phyloP scores from a whole-genome alignment of 441 rosid genomes.

The Gossypium aridum region DNA sequence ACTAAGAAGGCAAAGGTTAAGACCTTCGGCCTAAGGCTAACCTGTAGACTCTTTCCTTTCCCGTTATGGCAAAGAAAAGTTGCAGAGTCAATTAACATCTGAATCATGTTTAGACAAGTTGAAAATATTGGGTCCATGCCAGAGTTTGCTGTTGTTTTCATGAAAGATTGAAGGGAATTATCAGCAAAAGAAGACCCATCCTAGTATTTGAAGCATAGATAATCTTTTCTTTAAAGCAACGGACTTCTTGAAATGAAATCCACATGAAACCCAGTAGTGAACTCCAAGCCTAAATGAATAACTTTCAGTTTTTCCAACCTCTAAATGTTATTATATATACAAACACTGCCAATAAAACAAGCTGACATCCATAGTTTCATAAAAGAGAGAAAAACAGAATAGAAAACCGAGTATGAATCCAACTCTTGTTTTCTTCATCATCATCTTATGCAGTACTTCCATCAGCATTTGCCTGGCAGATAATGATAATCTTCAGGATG shows the following conservation, averaged over 20 bases:
- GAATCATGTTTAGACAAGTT: not conserved
- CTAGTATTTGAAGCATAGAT: slow-evolving; percentile 10
- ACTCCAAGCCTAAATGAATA: slow-evolving; percentile 37
- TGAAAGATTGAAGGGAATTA: slow-evolving; percentile 14
- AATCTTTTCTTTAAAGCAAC: slow-evolving; percentile 40
- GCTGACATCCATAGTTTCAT: slow-evolving; percentile 9
- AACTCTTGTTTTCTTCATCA: slow-evolving; percentile 12
- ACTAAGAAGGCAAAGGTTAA: not conserved
- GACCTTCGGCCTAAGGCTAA: not conserved
- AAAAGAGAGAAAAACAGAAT: too few relatives aligned
- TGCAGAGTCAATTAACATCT: slow-evolving; percentile 2
- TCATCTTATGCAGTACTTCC: slow-evolving; percentile 20
- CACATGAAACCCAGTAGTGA: slow-evolving; percentile 39
- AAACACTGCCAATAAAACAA: not conserved
- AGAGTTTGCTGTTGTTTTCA: slow-evolving; percentile 8
- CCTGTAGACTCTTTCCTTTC: slow-evolving; percentile 19
- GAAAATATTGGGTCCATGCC: slow-evolving; percentile 1
- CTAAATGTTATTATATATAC: slow-evolving; percentile 7
- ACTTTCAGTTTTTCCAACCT: slow-evolving; percentile 27
- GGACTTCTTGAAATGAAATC: slow-evolving; percentile 36
- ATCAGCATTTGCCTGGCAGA: slow-evolving; percentile 28
- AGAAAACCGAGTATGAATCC: slow-evolving; percentile 30
- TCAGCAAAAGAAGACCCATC: slow-evolving; percentile 9
- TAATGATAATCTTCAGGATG: slow-evolving; percentile 49
- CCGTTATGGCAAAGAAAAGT: slow-evolving; percentile 27